These are phyloP conservation scores for Endogone sp. DNA, from an alignment of 192 early-diverging fungal genomes.

Conservation along the genomic window DNA sequence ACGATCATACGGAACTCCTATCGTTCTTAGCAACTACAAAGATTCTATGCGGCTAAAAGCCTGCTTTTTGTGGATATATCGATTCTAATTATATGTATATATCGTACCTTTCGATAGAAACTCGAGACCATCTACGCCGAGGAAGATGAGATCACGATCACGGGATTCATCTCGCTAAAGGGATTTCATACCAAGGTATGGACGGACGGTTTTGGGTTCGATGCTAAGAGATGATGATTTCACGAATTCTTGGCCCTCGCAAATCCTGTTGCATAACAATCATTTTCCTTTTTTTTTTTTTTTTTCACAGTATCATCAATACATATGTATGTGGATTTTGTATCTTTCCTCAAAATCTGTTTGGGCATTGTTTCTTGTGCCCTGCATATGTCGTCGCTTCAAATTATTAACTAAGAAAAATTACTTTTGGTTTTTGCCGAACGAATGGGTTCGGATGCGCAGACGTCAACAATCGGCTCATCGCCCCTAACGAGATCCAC, in stretches of 20 bases:
- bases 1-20: background rate
- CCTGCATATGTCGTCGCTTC: too few species aligned
- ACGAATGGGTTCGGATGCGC: too few species aligned
- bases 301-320: constrained; percentile 42
- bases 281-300: background rate
- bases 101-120: background rate
- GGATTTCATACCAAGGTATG: constrained; percentile 32
- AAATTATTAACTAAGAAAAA: too few species aligned
- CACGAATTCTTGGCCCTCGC: background rate
- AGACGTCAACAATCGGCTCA: constrained; percentile 49
- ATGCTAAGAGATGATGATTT: constrained; percentile 1
- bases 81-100: too few species aligned
- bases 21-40: too few species aligned
- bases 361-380: too few species aligned
- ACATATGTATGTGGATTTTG: constrained; percentile 36
- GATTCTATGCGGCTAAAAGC: too few species aligned
- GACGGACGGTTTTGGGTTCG: background rate
- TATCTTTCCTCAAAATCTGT: background rate
- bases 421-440: too few species aligned
- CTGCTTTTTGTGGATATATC: too few species aligned
- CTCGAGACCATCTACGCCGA: constrained; percentile 10
- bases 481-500: constrained; percentile 32
- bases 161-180: constrained; percentile 37
- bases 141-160: constrained; percentile 13
- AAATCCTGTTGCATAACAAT: too few species aligned